These are phyloP conservation scores for Juglanconis sp. DNA, from an alignment of 2,329 filamentous ascomycete species.

Conservation along the genomic window DNA sequence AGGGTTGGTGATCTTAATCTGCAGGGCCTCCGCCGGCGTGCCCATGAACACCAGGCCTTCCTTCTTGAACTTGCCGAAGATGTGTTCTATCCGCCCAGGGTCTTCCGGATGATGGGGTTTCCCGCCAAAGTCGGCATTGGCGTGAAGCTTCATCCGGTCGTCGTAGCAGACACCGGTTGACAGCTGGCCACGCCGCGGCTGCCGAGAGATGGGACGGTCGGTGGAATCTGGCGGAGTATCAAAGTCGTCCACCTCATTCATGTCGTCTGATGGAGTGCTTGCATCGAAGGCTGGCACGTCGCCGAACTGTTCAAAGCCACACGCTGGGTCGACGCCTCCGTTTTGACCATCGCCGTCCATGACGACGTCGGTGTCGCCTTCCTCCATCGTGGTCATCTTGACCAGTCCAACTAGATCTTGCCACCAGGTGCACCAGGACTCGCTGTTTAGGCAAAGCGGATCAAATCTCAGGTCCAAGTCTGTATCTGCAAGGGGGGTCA, in stretches of 20 bases:
- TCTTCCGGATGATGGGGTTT: conserved; percentile 91
- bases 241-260: conserved; percentile 31
- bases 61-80: conserved; percentile 83
- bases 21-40: conserved; percentile 49
- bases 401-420: not conserved
- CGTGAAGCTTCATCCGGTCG: conserved; percentile 91
- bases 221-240: conserved; percentile 26
- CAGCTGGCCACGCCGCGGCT: conserved; percentile 48
- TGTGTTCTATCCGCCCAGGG: conserved; percentile 84
- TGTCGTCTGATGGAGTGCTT: conserved; percentile 26
- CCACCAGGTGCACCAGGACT: not conserved
- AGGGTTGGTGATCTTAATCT: conserved; percentile 51
- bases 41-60: conserved; percentile 72
- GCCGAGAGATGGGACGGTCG: conserved; percentile 20
- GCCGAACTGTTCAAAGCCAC: conserved; percentile 35
- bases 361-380: conserved; percentile 25
- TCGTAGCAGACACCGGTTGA: conserved; percentile 85
- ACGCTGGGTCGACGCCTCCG: conserved; percentile 40
- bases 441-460: not conserved
- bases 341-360: conserved; percentile 44
- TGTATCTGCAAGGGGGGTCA: not conserved
- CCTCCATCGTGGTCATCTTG: conserved; percentile 21
- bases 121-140: conserved; percentile 72
- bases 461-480: no score
- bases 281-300: conserved; percentile 21